Conservation (phyloP, 2,329 filamentous ascomycete species). For the Pseudocercospora musae region DNA sequence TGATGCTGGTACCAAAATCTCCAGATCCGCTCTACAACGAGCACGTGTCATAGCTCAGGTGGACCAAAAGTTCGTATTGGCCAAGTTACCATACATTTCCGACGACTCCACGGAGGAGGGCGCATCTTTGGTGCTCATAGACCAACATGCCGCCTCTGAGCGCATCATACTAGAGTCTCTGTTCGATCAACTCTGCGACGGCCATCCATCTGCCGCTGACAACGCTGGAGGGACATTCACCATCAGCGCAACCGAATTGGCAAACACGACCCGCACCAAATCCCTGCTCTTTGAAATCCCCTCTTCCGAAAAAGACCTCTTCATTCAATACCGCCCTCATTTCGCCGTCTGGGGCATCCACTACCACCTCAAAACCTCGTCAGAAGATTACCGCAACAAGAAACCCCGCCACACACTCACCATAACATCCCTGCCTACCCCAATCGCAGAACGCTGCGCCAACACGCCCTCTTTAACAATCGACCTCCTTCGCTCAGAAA, state of each 20-base stretch:
- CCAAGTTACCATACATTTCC: conserved; percentile 49
- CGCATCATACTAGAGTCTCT: conserved; percentile 74
- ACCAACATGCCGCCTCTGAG: conserved; percentile 95
- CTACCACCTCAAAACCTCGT: conserved; percentile 46
- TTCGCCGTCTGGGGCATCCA: conserved; percentile 74
- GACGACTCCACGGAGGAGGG: background rate
- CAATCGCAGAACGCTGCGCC: conserved; percentile 73
- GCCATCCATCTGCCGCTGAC: background rate
- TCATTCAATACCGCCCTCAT: conserved; percentile 52
- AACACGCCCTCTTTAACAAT: conserved; percentile 68
- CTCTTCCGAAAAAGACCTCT: conserved; percentile 61
- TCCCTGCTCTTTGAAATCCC: conserved; percentile 65
- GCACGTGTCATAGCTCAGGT: conserved; percentile 76
- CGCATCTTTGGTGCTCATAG: conserved; percentile 67
- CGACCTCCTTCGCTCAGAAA: conserved; percentile 69
- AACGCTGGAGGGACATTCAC: background rate
- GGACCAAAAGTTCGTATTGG: conserved; percentile 83
- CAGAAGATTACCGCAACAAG: conserved; percentile 1
- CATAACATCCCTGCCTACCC: conserved; percentile 62
- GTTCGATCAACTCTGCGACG: conserved; percentile 55
- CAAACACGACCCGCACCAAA: conserved; percentile 39
- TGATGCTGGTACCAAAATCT: conserved; percentile 46
- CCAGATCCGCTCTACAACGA: conserved; percentile 56
- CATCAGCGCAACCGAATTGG: conserved; percentile 7
- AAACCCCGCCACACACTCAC: conserved; percentile 21